Evolutionary conservation across 306 rosid species (phyloP).

Genomic region (Prinsepia uniflora): DNA sequence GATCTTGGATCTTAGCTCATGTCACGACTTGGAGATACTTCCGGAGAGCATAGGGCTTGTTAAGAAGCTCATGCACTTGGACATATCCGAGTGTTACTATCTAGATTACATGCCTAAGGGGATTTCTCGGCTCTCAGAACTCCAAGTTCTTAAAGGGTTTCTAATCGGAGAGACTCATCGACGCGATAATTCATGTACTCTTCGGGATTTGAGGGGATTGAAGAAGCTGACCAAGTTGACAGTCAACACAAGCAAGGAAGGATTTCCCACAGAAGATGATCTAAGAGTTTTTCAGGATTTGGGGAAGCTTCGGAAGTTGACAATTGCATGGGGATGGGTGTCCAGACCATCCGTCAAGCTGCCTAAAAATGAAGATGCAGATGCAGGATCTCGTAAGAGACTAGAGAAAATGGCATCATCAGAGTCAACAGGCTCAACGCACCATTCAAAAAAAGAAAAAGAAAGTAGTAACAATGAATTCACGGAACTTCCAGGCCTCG

Average conservation of each 20-base stretch:
- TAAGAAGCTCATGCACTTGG: slow-evolving; percentile 31
- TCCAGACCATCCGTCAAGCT: neutral
- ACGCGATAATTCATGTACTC: slow-evolving; percentile 6
- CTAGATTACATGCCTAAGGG: slow-evolving; percentile 25
- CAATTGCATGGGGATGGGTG: slow-evolving; percentile 26
- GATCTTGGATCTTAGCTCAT: slow-evolving; percentile 32
- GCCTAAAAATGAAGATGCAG: neutral
- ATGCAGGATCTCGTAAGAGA: neutral
- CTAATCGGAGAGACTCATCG: neutral
- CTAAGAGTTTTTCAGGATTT: slow-evolving; percentile 1
- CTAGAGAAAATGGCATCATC: neutral
- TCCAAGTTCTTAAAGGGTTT: slow-evolving; percentile 29
- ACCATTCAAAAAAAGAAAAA: too few species aligned
- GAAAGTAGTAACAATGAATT: neutral
- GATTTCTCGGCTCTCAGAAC: slow-evolving; percentile 15
- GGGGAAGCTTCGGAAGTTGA: slow-evolving; percentile 12
- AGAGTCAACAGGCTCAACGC: neutral
- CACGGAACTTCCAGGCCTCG: neutral
- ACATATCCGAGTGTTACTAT: slow-evolving; percentile 35
- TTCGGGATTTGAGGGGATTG: slow-evolving; percentile 13
- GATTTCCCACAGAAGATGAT: slow-evolving; percentile 24
- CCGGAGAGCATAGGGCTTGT: slow-evolving; percentile 18
- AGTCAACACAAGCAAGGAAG: slow-evolving; percentile 19
- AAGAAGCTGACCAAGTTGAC: slow-evolving; percentile 29
- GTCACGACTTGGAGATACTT: slow-evolving; percentile 30